These are phyloP conservation scores for Pseudognaphalium luteoalbum DNA, from an alignment of 129 eudicot genomes.

Conservation along the genomic window DNA sequence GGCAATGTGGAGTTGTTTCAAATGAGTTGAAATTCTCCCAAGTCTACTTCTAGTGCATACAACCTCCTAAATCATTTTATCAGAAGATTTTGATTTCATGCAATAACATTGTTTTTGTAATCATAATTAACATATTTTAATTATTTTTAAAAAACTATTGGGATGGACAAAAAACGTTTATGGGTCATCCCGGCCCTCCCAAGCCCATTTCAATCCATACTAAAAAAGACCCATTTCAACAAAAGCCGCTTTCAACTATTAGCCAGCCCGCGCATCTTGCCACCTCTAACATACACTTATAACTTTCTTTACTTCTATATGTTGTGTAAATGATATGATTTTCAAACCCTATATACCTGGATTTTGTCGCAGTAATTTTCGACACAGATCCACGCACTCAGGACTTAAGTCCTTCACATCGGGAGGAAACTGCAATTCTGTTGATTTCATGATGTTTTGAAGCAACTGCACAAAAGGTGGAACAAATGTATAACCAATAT, in stretches of 20 bases:
- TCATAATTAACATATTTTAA: not conserved
- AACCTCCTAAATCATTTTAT: not conserved
- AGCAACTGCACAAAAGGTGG: slow-evolving; percentile 57
- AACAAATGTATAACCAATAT: slow-evolving; percentile 8
- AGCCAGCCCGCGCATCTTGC: not conserved
- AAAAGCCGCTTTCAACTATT: not conserved
- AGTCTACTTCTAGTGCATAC: not conserved
- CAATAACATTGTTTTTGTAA: not conserved
- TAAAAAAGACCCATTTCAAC: not conserved
- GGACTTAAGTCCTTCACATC: slow-evolving; percentile 68
- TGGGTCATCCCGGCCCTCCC: not conserved
- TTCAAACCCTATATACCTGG: slow-evolving; percentile 48
- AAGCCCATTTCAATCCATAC: not conserved
- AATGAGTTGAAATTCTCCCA: not conserved
- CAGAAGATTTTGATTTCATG: not conserved
- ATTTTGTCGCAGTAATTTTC: slow-evolving; percentile 64
- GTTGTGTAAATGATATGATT: not conserved
- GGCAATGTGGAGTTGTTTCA: no score
- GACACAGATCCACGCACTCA: slow-evolving; percentile 70
- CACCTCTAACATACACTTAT: slow-evolving; percentile 8
- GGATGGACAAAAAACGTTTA: not conserved
- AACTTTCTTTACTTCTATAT: slow-evolving; percentile 8
- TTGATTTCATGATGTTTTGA: slow-evolving; percentile 69
- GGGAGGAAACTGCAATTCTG: slow-evolving; percentile 73
- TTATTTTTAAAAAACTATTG: not conserved